Conservation (phyloP, 1,139 yeast species). For the Sugiyamaella grinbergsii region DNA sequence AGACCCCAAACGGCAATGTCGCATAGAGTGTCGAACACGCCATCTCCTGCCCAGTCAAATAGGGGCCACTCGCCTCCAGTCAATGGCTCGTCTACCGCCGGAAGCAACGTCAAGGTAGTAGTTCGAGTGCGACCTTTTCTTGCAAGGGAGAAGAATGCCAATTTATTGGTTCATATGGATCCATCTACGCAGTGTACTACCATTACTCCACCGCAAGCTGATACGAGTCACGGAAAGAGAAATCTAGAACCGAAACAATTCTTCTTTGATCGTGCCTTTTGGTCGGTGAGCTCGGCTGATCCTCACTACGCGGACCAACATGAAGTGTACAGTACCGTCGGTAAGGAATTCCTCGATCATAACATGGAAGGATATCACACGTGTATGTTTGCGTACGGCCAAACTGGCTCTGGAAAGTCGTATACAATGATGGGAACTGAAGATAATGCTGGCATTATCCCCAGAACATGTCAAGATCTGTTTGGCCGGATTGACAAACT, state of each 20-base stretch:
- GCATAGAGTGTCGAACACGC: conserved; percentile 1
- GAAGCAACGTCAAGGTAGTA: conserved; percentile 45
- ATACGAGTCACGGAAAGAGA: conserved; percentile 24
- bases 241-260: conserved; percentile 44
- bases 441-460: conserved; percentile 53
- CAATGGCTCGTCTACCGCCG: neutral
- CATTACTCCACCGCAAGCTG: conserved; percentile 7
- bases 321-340: conserved; percentile 55
- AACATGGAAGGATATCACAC: conserved; percentile 71
- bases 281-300: conserved; percentile 52
- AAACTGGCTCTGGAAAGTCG: conserved; percentile 75
- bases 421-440: conserved; percentile 70
- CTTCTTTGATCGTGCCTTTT: conserved; percentile 59
- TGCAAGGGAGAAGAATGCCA: conserved; percentile 35
- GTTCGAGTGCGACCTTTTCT: conserved; percentile 45
- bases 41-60: neutral
- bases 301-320: conserved; percentile 51
- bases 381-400: conserved; percentile 75
- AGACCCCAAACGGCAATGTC: conserved; percentile 18
- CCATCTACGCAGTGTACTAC: conserved; percentile 27
- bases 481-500: conserved; percentile 50
- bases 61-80: conserved; percentile 8
- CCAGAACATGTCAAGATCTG: conserved; percentile 58
- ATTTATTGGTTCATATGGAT: conserved; percentile 37
- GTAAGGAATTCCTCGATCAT: conserved; percentile 61